These are phyloP conservation scores for Rhizodiscina lignyota DNA, from an alignment of 495 filamentous ascomycete species.

Conservation along the genomic window DNA sequence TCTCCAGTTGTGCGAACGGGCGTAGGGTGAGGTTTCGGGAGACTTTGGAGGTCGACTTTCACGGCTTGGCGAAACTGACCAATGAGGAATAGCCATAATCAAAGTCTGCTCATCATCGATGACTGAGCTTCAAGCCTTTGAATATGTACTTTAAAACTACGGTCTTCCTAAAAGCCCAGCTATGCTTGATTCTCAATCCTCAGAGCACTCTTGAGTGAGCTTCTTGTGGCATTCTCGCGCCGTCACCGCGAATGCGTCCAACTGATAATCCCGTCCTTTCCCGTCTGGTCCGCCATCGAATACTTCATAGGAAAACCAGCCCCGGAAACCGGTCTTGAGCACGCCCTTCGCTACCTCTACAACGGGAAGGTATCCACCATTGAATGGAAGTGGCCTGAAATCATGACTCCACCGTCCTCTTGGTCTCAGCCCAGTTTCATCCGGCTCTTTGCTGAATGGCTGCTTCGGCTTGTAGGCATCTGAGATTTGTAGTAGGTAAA, in stretches of 20 bases:
- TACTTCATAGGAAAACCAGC: slow-evolving; percentile 61
- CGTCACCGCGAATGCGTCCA: slow-evolving; percentile 38
- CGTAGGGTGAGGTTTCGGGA: neutral
- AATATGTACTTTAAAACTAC: neutral
- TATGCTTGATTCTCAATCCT: neutral
- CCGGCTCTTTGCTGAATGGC: slow-evolving; percentile 30
- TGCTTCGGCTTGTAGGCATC: slow-evolving; percentile 52
- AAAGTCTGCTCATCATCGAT: neutral
- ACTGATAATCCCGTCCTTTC: slow-evolving; percentile 39
- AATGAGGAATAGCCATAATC: neutral
- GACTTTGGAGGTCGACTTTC: neutral
- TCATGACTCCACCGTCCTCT: slow-evolving; percentile 57
- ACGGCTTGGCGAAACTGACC: neutral
- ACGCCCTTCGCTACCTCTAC: slow-evolving; percentile 49
- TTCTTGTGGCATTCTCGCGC: slow-evolving; percentile 40
- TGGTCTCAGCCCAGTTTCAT: slow-evolving; percentile 34
- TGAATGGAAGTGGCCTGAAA: slow-evolving; percentile 51
- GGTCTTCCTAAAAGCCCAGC: neutral
- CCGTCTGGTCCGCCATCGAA: slow-evolving; percentile 51
- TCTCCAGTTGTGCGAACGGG: neutral
- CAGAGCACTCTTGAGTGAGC: slow-evolving; percentile 30
- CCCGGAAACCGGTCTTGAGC: slow-evolving; percentile 49
- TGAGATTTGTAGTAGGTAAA: slow-evolving; percentile 59
- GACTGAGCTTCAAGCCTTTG: neutral
- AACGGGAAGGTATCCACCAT: slow-evolving; percentile 58